Conservation (phyloP, 805 yeast species). For the Ogataea henricii region DNA sequence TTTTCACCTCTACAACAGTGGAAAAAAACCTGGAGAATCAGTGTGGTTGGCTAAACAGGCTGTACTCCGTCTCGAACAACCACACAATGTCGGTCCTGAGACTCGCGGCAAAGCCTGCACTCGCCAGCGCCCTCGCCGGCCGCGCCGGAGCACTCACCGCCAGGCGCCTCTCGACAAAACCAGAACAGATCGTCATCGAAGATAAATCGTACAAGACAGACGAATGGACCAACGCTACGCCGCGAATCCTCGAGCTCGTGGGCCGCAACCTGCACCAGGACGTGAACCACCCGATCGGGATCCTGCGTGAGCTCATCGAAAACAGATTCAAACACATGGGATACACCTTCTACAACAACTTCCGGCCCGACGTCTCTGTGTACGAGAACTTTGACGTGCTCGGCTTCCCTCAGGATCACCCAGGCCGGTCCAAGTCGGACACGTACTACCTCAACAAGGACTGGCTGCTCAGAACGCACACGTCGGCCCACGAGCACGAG, state of each 20-base stretch:
- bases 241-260: slow-evolving; percentile 65
- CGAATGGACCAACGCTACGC: slow-evolving; percentile 85
- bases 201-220: slow-evolving; percentile 61
- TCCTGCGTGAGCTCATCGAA: slow-evolving; percentile 74
- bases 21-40: neutral
- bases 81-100: neutral
- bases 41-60: no score
- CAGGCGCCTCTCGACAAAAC: neutral
- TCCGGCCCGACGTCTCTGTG: slow-evolving; percentile 80
- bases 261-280: slow-evolving; percentile 74
- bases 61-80: no score
- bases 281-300: slow-evolving; percentile 86
- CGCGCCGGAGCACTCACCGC: no score
- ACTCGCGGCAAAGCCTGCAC: neutral
- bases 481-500: slow-evolving; percentile 94
- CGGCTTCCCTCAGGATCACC: slow-evolving; percentile 90
- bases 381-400: slow-evolving; percentile 87
- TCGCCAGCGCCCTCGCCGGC: neutral
- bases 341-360: slow-evolving; percentile 75
- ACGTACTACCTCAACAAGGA: slow-evolving; percentile 84
- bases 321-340: slow-evolving; percentile 63
- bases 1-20: neutral
- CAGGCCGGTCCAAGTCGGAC: slow-evolving; percentile 89
- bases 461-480: slow-evolving; percentile 82
- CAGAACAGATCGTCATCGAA: slow-evolving; percentile 33